Base-by-base conservation (phyloP, 345 rosid species). In the Sisymbrium irio region DNA sequence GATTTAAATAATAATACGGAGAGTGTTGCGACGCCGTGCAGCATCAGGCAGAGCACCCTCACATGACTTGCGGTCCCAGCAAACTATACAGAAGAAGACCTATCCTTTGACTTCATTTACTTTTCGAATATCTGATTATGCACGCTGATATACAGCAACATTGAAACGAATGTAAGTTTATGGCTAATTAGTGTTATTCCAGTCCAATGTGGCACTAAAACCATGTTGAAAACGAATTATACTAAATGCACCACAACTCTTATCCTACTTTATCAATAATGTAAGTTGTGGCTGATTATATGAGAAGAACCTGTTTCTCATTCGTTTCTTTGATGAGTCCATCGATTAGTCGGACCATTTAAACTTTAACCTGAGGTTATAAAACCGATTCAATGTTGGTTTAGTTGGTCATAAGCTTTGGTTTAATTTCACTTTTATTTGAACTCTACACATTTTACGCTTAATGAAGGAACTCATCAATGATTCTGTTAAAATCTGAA, bases 61-160 rank as follows among this genome's bases (percentile, higher is more conserved):
- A 22, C 77, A 73, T 74, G 71, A 73, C 58, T 73, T 73, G 49
- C 77, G 77, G 65, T 55, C 77, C 65, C 71, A 55, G 58, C 77
- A 55, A 27, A 13, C 28, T 14, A 27, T 32, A 32, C 59, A 27
- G 59, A 53, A 70, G 55, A 42, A 40, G 45, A 62, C 69, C 44
- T 46, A n/a, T 70, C 47, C 35, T 70, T 70, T 46, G 35, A 70
- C 49, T 59, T 45, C 65, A 10, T 59, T 53, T 46, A 22, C 37
- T 70, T 68, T 40, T 56, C 19, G 0, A 44, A 32, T 8, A 62
- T 33, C 54, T 40, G 17, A 41, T 51, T 72, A 51, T 62, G 15
- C 75, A 71, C 68, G 61, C 28, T 71, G 1, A 18, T 14, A 10
- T 53, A 62, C 63, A 53, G 19, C 65, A 41, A 41, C 53, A 12